Percentiles rank a stretch among this genome's conserved stretches.
These are phyloP conservation scores for Sarcomyxa edulis DNA, from an alignment of 768 basidiomycete species.

Conservation along the genomic window DNA sequence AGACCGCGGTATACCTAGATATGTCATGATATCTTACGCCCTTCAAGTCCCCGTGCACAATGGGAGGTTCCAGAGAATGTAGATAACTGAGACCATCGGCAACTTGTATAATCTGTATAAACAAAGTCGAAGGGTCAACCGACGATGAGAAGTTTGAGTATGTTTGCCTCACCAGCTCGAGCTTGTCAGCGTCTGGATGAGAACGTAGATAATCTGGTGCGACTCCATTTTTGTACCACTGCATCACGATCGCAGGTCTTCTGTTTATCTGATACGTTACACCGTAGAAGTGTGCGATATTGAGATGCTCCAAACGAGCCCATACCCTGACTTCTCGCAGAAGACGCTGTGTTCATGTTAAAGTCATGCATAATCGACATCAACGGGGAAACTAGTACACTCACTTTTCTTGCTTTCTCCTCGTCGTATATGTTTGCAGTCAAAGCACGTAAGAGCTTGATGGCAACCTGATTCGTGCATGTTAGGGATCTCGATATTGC, in stretches of 20 bases:
- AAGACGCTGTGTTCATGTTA: constrained; percentile 24
- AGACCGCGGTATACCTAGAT: background rate
- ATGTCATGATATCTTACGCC: constrained; percentile 24
- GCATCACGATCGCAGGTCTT: constrained; percentile 32
- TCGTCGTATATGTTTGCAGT: constrained; percentile 13
- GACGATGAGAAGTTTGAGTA: background rate
- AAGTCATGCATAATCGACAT: background rate
- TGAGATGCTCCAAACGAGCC: constrained; percentile 32
- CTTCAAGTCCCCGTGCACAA: constrained; percentile 39
- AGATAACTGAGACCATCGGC: constrained; percentile 32
- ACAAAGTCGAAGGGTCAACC: background rate
- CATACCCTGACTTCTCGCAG: constrained; percentile 35
- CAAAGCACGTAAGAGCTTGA: constrained; percentile 20
- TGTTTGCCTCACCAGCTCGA: constrained; percentile 12
- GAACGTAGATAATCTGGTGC: constrained; percentile 15
- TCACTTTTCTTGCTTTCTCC: constrained; percentile 14
- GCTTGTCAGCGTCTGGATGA: constrained; percentile 10
- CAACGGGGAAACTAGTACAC: background rate
- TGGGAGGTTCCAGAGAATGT: constrained; percentile 30
- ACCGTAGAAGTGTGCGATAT: constrained; percentile 37
- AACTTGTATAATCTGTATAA: constrained; percentile 27
- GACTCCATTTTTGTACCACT: constrained; percentile 30
- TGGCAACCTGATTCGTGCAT: constrained; percentile 16
- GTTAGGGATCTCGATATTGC: too few species aligned
- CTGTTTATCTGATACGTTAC: constrained; percentile 26